Conservation (phyloP, 306 rosid species). For the Abrus precatorius region DNA sequence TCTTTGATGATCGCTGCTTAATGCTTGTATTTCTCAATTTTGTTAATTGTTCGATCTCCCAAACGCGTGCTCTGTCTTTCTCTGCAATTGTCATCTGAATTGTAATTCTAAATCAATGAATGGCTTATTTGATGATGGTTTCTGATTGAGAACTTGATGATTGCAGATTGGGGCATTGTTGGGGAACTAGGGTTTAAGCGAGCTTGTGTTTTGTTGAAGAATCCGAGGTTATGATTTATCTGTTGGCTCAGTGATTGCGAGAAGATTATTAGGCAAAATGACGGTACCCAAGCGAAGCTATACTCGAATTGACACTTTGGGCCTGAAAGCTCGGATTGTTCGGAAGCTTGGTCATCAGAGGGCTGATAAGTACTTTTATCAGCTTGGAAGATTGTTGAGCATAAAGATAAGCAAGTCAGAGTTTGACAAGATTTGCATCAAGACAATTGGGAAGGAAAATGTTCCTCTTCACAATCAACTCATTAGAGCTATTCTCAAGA, state of each 20-base stretch:
- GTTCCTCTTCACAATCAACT: constrained; percentile 81
- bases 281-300: constrained; percentile 59
- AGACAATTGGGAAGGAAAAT: constrained; percentile 82
- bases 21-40: neutral
- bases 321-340: constrained; percentile 77
- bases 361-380: constrained; percentile 80
- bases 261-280: constrained; percentile 41
- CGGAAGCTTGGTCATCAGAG: constrained; percentile 77
- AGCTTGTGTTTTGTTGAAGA: constrained; percentile 54
- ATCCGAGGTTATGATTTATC: constrained; percentile 48
- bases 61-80: neutral
- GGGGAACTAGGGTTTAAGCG: constrained; percentile 68
- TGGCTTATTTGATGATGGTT: constrained; percentile 35
- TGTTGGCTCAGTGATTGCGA: constrained; percentile 44
- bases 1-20: neutral
- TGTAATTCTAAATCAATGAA: neutral
- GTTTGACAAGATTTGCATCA: constrained; percentile 72
- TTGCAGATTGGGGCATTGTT: constrained; percentile 47
- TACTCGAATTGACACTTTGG: constrained; percentile 74
- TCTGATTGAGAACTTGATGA: constrained; percentile 56
- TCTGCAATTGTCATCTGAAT: constrained; percentile 11
- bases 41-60: constrained; percentile 26
- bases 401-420: constrained; percentile 75
- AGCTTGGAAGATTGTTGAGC: constrained; percentile 71
- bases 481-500: constrained; percentile 75